Percentiles rank a stretch among this genome's conserved stretches.
These are phyloP conservation scores for Colletotrichum sp. DNA, from an alignment of 2,329 filamentous ascomycete genomes.

Conservation along the genomic window DNA sequence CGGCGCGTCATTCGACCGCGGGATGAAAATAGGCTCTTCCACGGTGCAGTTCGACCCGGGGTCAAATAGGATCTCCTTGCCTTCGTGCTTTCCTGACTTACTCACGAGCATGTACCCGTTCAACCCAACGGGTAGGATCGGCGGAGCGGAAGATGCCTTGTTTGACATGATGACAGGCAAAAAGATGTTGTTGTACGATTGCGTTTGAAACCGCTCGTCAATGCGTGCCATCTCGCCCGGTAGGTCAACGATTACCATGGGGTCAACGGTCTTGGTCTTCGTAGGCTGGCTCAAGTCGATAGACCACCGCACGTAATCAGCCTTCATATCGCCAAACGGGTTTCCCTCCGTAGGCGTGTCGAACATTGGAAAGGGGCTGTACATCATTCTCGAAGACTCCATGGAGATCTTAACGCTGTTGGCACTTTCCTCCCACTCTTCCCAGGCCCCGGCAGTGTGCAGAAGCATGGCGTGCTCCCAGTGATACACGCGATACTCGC, in stretches of 20 bases:
- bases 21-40: conserved; percentile 50
- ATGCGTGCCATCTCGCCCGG: conserved; percentile 48
- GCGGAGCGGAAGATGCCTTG: background rate
- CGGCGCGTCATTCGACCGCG: conserved; percentile 31
- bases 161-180: conserved; percentile 40
- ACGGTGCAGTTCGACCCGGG: conserved; percentile 31
- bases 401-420: background rate
- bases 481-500: conserved; percentile 23
- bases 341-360: conserved; percentile 19
- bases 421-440: background rate
- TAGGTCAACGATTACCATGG: conserved; percentile 36
- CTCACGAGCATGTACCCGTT: background rate
- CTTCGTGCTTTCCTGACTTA: background rate
- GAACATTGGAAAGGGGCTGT: conserved; percentile 18
- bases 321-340: conserved; percentile 33
- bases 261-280: conserved; percentile 29
- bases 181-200: conserved; percentile 42
- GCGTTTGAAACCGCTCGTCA: conserved; percentile 46
- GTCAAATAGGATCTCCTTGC: background rate
- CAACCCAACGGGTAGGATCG: conserved; percentile 36
- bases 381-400: background rate
- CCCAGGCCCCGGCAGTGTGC: background rate
- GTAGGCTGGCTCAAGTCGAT: conserved; percentile 37
- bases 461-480: background rate
- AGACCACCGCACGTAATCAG: conserved; percentile 44